Evolutionary conservation across 441 rosid species (phyloP), one percentile per base, ranked within the genome.

Genomic region (Flueggea neowawraea): DNA sequence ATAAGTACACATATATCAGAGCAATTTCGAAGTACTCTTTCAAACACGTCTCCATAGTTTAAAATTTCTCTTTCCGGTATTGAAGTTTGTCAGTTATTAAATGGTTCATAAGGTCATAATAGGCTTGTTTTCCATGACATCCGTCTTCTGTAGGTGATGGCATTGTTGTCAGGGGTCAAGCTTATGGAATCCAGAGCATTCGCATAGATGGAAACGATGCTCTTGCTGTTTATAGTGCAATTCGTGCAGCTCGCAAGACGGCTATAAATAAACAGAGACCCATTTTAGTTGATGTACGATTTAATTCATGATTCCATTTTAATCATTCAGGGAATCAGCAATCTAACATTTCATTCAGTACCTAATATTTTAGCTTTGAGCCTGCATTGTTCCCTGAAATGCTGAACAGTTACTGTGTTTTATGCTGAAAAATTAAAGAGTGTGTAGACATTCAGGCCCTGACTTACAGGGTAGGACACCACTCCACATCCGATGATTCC

Each of bases 401-500:
- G 28, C 28, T 22, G 28, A 22, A 22, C 28, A 22, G 2, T 22
- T 22, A 1, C 28, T 22, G 28, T 22, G 2, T 22, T 22, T 22
- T 22, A 22, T 22, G 28, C 28, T 22, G 28, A 22, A 22, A 14
- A 0, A 56, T 6, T 39, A 15, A 15, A 12, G 15, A 7, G 50
- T 47, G 7, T 9, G 5, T 15, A 15, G 7, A 60, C 43, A 16
- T 54, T 12, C 74, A 87, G 96, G 75, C 82, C 2, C 72, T 89
- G 44, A 84, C 94, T 3, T 89, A 89, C 60, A 77, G 96, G 67
- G 87, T 85, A 52, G 87, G 91, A 31, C 90, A 85, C 68, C 94
- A 89, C 75, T 89, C 96, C 2, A 87, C 96, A 11, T 87, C 96
- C 0, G 94, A 87, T 62, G 96, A 89, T 65, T 89, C 96, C 9